Percentiles rank a stretch among this genome's conserved stretches.
Conservation (phyloP, 495 filamentous ascomycete species). For the Platismatia glauca region DNA sequence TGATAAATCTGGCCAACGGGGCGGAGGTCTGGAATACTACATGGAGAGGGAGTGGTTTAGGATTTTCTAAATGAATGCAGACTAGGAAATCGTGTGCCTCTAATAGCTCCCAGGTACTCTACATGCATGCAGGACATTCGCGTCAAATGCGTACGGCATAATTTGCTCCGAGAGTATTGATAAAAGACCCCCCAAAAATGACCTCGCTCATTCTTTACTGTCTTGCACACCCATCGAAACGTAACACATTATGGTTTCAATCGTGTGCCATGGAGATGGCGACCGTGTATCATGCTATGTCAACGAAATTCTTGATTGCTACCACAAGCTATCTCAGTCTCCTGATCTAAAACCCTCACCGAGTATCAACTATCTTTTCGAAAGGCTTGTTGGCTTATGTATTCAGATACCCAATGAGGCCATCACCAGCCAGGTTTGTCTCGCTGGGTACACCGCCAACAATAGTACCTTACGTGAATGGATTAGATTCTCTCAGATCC, state of each 20-base stretch:
- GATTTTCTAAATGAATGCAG: too few species aligned
- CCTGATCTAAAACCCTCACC: conserved; percentile 24
- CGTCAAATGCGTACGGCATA: not conserved
- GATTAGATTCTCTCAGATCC: conserved; percentile 25
- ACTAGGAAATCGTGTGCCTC: too few species aligned
- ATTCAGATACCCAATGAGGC: conserved; percentile 18
- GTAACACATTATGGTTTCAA: not conserved
- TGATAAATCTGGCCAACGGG: not conserved
- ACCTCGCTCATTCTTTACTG: not conserved
- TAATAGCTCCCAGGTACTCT: too few species aligned
- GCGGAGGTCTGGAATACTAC: not conserved
- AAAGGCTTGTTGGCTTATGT: conserved; percentile 31
- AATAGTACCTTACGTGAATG: not conserved
- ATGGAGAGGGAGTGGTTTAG: too few species aligned
- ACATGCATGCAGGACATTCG: not conserved
- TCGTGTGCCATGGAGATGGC: not conserved
- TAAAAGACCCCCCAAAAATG: not conserved
- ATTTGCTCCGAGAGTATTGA: not conserved
- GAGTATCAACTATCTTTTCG: conserved; percentile 30
- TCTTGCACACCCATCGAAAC: not conserved
- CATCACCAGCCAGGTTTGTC: conserved; percentile 13
- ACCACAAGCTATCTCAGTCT: conserved; percentile 13
- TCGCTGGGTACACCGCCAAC: not conserved
- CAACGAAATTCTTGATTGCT: conserved; percentile 14
- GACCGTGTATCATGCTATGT: conserved; percentile 8